phyloP scores from a whole-genome alignment of 768 basidiomycete species.

The Mycena leptocephala region DNA sequence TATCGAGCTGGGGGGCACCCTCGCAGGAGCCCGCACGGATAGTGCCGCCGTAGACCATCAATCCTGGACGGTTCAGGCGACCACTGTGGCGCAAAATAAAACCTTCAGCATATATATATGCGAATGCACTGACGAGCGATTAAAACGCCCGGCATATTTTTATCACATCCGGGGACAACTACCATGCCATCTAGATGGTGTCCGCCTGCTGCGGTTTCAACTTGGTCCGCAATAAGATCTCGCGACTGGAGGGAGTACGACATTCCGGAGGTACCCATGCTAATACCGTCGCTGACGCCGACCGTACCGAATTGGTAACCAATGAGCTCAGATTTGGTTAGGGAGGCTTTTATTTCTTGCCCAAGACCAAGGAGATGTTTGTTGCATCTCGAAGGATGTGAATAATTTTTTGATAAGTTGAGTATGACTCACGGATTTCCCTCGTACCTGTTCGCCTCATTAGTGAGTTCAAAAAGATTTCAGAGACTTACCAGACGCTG shows the following conservation, averaged over 20 bases:
- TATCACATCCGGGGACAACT: slow-evolving; percentile 97
- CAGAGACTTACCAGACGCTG: slow-evolving; percentile 88
- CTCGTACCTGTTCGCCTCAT: slow-evolving; percentile 86
- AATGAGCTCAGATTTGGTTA: slow-evolving; percentile 80
- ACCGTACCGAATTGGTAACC: slow-evolving; percentile 99
- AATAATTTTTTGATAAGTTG: not conserved
- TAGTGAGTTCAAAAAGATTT: slow-evolving; percentile 34
- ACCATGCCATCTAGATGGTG: slow-evolving; percentile 99
- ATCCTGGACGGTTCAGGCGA: slow-evolving; percentile 93
- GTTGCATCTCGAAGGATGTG: slow-evolving; percentile 81
- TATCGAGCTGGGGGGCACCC: slow-evolving; percentile 90
- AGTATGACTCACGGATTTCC: slow-evolving; percentile 91
- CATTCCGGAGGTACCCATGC: slow-evolving; percentile 97
- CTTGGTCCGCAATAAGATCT: slow-evolving; percentile 97
- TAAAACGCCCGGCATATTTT: slow-evolving; percentile 99
- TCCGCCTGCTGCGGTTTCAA: slow-evolving; percentile 96
- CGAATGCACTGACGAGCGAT: slow-evolving; percentile 85
- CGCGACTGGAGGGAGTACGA: slow-evolving; percentile 96
- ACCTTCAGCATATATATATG: not conserved
- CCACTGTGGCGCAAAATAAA: slow-evolving; percentile 71
- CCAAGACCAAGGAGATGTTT: slow-evolving; percentile 93
- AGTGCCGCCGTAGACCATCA: slow-evolving; percentile 98
- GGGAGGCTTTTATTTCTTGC: slow-evolving; percentile 87
- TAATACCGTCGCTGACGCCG: slow-evolving; percentile 98
- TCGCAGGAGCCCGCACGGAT: slow-evolving; percentile 95